These are phyloP conservation scores for Phytophthora pinifolia DNA, from an alignment of 352 stramenopile genomes.

Conservation along the genomic window DNA sequence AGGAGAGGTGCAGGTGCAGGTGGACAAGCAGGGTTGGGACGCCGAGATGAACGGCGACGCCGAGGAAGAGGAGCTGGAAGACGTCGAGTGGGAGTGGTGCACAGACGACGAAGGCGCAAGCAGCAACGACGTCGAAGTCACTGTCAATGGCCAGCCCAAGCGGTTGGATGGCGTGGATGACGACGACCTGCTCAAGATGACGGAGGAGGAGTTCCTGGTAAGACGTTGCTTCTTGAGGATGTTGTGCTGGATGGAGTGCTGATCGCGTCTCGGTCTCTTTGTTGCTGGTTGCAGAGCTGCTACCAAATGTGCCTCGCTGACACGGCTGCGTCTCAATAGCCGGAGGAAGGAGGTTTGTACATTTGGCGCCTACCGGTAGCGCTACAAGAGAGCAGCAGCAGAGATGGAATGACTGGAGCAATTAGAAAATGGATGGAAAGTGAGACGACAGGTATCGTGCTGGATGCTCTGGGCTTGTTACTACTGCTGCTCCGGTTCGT, in stretches of 20 bases:
- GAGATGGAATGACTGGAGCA: conserved; percentile 9
- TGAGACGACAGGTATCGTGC: conserved; percentile 9
- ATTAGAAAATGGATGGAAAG: conserved; percentile 28
- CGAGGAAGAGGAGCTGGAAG: conserved; percentile 80
- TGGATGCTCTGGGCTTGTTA: not conserved
- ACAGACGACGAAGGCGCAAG: conserved; percentile 52
- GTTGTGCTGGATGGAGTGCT: not conserved
- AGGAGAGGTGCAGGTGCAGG: conserved; percentile 77
- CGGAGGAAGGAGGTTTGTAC: conserved; percentile 20
- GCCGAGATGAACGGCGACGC: conserved; percentile 77
- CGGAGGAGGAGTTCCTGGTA: conserved; percentile 85
- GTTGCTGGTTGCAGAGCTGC: conserved; percentile 56
- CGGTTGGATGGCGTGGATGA: conserved; percentile 71
- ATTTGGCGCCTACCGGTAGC: conserved; percentile 11
- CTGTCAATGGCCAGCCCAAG: conserved; percentile 68
- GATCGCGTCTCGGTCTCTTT: not conserved
- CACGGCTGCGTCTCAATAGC: conserved; percentile 23
- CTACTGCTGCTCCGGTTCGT: conserved; percentile 30
- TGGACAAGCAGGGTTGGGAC: conserved; percentile 85
- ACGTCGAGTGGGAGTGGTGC: conserved; percentile 87
- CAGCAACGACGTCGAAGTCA: conserved; percentile 51
- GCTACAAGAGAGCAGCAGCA: no score
- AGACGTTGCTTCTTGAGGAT: conserved; percentile 8
- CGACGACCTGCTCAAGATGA: conserved; percentile 83
- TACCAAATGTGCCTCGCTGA: conserved; percentile 60